These are phyloP conservation scores for Raddia distichophylla DNA, from an alignment of 176 grass and related monocot species.

Conservation along the genomic window DNA sequence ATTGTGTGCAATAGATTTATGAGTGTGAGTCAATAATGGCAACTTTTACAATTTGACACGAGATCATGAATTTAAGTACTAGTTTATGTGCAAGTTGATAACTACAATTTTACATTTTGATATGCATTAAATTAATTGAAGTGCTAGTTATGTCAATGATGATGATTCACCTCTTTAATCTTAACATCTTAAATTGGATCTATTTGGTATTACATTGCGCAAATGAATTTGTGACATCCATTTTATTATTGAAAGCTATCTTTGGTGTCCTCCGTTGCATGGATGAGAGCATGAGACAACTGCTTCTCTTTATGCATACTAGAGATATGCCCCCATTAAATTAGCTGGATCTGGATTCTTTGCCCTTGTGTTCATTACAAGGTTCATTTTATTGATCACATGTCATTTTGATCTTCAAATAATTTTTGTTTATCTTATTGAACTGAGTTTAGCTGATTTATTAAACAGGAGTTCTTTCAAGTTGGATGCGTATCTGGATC, in stretches of 20 bases:
- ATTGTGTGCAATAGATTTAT: conserved; percentile 16
- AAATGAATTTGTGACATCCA: not conserved
- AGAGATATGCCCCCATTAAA: not conserved
- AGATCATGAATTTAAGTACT: not conserved
- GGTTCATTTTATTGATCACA: conserved; percentile 4
- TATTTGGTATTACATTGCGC: not conserved
- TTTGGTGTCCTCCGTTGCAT: conserved; percentile 14
- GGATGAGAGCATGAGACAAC: not conserved
- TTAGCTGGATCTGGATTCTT: not conserved
- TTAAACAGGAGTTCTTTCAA: conserved; percentile 73
- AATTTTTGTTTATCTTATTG: not conserved
- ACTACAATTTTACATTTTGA: too few species aligned
- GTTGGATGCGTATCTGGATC: conserved; percentile 89
- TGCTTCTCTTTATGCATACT: not conserved
- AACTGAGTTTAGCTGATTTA: conserved; percentile 36
- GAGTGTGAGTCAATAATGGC: too few species aligned
- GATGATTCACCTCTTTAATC: not conserved
- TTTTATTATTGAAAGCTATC: conserved; percentile 21
- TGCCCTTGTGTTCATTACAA: not conserved
- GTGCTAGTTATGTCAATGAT: not conserved
- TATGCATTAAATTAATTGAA: too few species aligned
- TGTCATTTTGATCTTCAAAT: conserved; percentile 14
- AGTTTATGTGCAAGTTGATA: too few species aligned
- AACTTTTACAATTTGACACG: not conserved
- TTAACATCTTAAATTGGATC: conserved; percentile 11